A percentile compares a stretch with the other conserved stretches of the same genome.
These are phyloP conservation scores for Leccinum fallax DNA, from an alignment of 1,284 basidiomycete genomes.

Conservation along the genomic window DNA sequence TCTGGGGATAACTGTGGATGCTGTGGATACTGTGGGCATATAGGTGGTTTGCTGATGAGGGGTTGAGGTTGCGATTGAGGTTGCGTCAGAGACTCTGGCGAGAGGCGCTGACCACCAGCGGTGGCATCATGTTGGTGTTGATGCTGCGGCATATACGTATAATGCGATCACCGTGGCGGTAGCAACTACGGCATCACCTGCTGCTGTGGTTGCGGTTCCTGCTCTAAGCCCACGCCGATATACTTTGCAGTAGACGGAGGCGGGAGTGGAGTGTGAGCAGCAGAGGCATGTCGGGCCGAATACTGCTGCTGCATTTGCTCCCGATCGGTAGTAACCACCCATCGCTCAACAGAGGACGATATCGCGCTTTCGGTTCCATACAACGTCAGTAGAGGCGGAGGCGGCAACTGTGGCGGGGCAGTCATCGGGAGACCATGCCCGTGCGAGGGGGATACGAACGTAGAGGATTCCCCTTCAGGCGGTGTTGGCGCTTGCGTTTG, in stretches of 20 bases:
- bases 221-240: not conserved
- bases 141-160: constrained; percentile 27
- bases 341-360: constrained; percentile 19
- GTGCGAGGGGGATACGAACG: not conserved
- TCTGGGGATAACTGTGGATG: too few relatives aligned
- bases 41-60: not conserved
- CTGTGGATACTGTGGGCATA: too few relatives aligned
- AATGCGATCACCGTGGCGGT: constrained; percentile 32
- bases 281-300: not conserved
- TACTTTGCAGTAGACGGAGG: constrained; percentile 10
- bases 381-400: not conserved
- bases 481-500: not conserved
- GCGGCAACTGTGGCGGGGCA: not conserved
- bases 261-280: not conserved
- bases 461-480: constrained; percentile 13
- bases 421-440: not conserved
- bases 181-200: constrained; percentile 32
- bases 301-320: constrained; percentile 15
- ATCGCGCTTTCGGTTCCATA: constrained; percentile 23
- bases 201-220: constrained; percentile 4
- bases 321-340: constrained; percentile 18
- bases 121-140: constrained; percentile 2
- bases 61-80: not conserved
- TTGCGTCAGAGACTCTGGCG: not conserved
- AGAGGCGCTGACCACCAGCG: not conserved